These are phyloP conservation scores for Penicillium dipodomyicola DNA, from an alignment of 495 filamentous ascomycete genomes.

Conservation along the genomic window DNA sequence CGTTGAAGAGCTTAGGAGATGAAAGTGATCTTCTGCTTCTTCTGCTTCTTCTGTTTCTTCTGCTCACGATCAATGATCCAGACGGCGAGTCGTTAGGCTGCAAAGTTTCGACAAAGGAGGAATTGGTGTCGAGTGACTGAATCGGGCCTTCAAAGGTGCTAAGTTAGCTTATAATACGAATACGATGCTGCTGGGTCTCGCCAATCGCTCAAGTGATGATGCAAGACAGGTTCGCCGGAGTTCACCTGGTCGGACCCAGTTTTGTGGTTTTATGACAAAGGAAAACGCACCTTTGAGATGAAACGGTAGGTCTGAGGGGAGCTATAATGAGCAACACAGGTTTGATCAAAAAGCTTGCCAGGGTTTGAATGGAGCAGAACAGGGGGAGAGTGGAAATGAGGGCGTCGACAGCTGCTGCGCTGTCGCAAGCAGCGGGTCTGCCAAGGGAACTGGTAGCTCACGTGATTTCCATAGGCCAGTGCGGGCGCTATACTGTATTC, in stretches of 20 bases:
- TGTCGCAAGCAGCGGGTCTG: conserved; percentile 45
- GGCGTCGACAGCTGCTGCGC: conserved; percentile 24
- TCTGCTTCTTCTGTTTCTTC: conserved; percentile 16
- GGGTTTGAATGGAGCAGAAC: conserved; percentile 13
- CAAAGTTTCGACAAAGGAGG: neutral
- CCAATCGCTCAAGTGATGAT: neutral
- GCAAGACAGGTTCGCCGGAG: neutral
- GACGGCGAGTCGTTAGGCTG: conserved; percentile 13
- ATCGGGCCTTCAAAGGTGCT: neutral
- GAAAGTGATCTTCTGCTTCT: conserved; percentile 16
- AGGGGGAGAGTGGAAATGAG: conserved; percentile 25
- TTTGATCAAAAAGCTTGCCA: conserved; percentile 5
- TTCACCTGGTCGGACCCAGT: neutral
- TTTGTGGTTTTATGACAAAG: neutral
- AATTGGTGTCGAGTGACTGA: neutral
- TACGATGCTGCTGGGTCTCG: neutral
- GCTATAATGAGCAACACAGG: neutral
- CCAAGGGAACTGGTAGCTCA: conserved; percentile 27
- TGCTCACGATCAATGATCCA: conserved; percentile 8
- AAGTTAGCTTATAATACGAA: conserved; percentile 5
- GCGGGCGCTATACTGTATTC: neutral
- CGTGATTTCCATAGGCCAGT: conserved; percentile 1
- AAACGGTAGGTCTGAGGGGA: neutral
- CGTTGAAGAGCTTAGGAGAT: neutral
- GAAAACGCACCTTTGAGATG: conserved; percentile 5